phyloP scores from a whole-genome alignment of 805 yeast species.

The Teunomyces aglyptinius region DNA sequence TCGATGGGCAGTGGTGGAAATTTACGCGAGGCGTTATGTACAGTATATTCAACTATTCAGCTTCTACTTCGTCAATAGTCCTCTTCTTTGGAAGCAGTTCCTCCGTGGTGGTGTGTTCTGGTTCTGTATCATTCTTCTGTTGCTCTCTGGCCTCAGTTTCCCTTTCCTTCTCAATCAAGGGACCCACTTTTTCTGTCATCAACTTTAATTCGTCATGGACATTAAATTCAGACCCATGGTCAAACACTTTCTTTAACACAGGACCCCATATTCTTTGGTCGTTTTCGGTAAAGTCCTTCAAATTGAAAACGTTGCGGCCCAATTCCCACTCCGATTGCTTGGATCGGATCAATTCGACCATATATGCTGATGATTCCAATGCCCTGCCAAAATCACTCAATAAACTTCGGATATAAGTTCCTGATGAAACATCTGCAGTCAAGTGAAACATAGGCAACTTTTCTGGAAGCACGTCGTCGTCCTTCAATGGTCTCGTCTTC shows the following conservation, averaged over 20 bases:
- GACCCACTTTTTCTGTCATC: conserved; percentile 3
- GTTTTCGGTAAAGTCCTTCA: conserved; percentile 61
- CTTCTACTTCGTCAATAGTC: conserved; percentile 20
- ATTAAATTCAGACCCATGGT: conserved; percentile 26
- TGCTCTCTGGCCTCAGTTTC: conserved; percentile 7
- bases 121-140: conserved; percentile 2
- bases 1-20: neutral
- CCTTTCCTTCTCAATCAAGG: conserved; percentile 8
- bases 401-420: conserved; percentile 89
- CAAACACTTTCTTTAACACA: conserved; percentile 56
- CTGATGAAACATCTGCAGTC: conserved; percentile 81
- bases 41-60: neutral
- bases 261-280: conserved; percentile 69
- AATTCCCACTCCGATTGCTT: conserved; percentile 86
- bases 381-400: conserved; percentile 87
- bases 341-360: conserved; percentile 75
- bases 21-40: neutral
- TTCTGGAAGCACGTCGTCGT: conserved; percentile 39
- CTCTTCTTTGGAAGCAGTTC: conserved; percentile 16
- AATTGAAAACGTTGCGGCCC: conserved; percentile 62
- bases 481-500: conserved; percentile 37
- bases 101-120: neutral
- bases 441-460: conserved; percentile 72
- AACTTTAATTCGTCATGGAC: conserved; percentile 23
- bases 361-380: conserved; percentile 76